Conservation (phyloP, 2,329 filamentous ascomycete species). For the Alternaria ventricosa region DNA sequence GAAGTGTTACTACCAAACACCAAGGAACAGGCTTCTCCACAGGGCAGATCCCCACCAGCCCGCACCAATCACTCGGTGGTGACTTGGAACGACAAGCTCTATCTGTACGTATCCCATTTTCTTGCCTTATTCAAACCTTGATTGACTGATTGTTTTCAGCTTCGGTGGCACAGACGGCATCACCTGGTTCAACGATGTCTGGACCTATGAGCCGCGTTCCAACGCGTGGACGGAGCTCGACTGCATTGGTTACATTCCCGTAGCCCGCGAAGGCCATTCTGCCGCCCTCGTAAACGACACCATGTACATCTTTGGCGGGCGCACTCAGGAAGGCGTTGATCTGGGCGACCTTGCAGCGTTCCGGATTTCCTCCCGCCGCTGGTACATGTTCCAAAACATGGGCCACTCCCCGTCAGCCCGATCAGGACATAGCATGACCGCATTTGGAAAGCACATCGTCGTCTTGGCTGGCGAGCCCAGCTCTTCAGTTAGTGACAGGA, state of each 20-base stretch:
- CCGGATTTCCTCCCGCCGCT: constrained; percentile 80
- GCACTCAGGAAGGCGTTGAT: constrained; percentile 91
- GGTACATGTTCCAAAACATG: constrained; percentile 99
- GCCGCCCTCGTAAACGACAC: constrained; percentile 94
- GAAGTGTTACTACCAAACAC: constrained; percentile 85
- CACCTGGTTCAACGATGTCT: constrained; percentile 99
- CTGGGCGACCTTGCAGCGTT: constrained; percentile 91
- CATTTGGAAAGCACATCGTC: constrained; percentile 89
- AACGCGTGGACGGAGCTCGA: constrained; percentile 90
- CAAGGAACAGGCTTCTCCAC: constrained; percentile 59
- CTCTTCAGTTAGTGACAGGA: constrained; percentile 78
- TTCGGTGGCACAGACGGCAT: constrained; percentile 97
- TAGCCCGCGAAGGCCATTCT: constrained; percentile 91
- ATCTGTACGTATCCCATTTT: constrained; percentile 61
- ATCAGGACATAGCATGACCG: constrained; percentile 97
- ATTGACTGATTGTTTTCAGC: constrained; percentile 53
- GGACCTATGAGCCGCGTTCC: constrained; percentile 85
- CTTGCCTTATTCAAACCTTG: constrained; percentile 57
- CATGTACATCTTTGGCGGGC: constrained; percentile 98
- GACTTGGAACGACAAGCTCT: constrained; percentile 91
- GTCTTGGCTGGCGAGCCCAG: constrained; percentile 95
- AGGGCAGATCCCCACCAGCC: constrained; percentile 68
- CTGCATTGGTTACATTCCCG: constrained; percentile 96
- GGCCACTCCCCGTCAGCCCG: constrained; percentile 90
- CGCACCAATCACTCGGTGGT: constrained; percentile 95